Evolutionary conservation across 257 asterid species (phyloP), one percentile per base, ranked within the genome.

Genomic region (Ilex aquifolium): DNA sequence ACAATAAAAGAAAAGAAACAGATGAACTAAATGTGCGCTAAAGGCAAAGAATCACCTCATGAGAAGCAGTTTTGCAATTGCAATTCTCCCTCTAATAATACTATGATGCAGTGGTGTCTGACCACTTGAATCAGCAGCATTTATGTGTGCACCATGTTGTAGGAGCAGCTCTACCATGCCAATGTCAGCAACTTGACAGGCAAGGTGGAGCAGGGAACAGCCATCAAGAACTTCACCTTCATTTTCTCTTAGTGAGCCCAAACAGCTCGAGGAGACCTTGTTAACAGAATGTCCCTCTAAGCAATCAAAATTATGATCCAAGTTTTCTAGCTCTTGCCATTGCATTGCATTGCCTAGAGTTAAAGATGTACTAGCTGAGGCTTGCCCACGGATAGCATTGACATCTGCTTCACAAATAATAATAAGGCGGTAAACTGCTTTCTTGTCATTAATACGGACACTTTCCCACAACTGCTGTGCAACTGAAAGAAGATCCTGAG

Each of bases 151-250:
- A 62, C 98, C 95, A 17, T 86, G 77, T 69, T 91, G 98, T 62
- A 91, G 78, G 63, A 91, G 96, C 68, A 91, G 87, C 81, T 91
- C 98, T 15, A 88, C 87, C 98, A 86, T 88, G 75, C 90, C 83
- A 62, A 83, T 64, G 73, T 91, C 98, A 56, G 95, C 80, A 69
- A 88, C 82, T 79, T 86, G 98, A 77, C 95, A 86, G 27, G 96
- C 96, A 40, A 91, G 83, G 80, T 91, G 98, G 77, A 91, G 88
- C 76, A 88, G 75, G 44, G 98, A 80, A 68, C 90, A 84, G 4
- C 91, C 95, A 59, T 85, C 85, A 65, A 71, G 74, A 69, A 61
- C 58, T 52, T 80, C 86, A 32, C 74, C 80, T 32, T 68, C 81
- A 40, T 68, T 67, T 27, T 72, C 76, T 60, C 63, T 80, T 60